Percentiles rank a stretch among this genome's conserved stretches.
These are phyloP conservation scores for Clavispora santaluciae DNA, from an alignment of 805 yeast genomes.

Conservation along the genomic window DNA sequence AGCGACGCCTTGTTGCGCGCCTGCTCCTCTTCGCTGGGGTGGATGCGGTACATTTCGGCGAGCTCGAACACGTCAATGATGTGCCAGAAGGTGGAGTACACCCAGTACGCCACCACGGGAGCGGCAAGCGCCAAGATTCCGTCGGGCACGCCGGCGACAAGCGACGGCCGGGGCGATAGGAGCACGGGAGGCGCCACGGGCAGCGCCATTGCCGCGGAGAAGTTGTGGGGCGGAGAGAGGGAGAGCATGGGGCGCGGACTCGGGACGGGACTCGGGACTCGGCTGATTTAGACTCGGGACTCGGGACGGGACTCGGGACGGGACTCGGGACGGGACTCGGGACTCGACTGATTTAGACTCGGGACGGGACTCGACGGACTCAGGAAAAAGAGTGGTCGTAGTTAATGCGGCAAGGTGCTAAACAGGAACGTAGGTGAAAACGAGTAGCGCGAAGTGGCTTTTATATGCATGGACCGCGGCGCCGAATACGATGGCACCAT, in stretches of 20 bases:
- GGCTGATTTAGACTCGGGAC: too few relatives aligned
- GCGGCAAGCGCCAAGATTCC: constrained; percentile 63
- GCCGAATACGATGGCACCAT: not conserved
- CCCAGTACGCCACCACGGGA: constrained; percentile 86
- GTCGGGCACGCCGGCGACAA: constrained; percentile 65
- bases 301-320: too few relatives aligned
- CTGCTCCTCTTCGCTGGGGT: constrained; percentile 81
- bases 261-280: too few relatives aligned
- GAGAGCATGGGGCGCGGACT: too few relatives aligned
- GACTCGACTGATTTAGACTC: too few relatives aligned
- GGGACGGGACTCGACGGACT: too few relatives aligned
- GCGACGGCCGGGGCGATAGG: constrained; percentile 29
- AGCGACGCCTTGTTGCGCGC: constrained; percentile 71
- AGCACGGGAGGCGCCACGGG: constrained; percentile 11
- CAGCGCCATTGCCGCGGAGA: constrained; percentile 13
- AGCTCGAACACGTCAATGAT: constrained; percentile 67
- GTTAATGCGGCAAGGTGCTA: too few relatives aligned
- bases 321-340: too few relatives aligned
- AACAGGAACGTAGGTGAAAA: too few relatives aligned
- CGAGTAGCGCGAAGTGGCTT: not conserved
- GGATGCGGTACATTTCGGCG: constrained; percentile 83
- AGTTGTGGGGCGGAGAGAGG: constrained; percentile 18
- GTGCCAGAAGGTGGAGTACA: constrained; percentile 67
- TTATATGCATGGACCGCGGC: not conserved
- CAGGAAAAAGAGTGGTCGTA: too few relatives aligned